phyloP scores from a whole-genome alignment of 768 basidiomycete genomes.

The Hygrocybe punicea region DNA sequence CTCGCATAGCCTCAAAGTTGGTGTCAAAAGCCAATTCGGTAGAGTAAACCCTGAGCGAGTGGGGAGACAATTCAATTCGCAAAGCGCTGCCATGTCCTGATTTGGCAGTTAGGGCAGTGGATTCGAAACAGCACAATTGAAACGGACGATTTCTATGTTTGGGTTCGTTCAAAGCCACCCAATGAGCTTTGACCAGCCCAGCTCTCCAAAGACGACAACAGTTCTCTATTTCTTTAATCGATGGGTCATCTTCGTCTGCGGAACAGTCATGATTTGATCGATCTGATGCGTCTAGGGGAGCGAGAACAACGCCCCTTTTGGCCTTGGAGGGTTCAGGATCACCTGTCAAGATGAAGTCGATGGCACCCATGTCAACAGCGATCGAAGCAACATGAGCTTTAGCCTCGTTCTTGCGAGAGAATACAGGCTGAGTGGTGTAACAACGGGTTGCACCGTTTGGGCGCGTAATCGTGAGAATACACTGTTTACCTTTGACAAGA shows the following conservation, averaged over 20 bases:
- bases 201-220: slow-evolving; percentile 56
- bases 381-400: slow-evolving; percentile 49
- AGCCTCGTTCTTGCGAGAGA: slow-evolving; percentile 50
- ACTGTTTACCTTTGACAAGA: slow-evolving; percentile 48
- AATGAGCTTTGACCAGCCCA: slow-evolving; percentile 48
- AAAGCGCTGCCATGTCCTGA: slow-evolving; percentile 55
- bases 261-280: background rate
- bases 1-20: slow-evolving; percentile 44
- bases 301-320: slow-evolving; percentile 35
- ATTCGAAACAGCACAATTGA: background rate
- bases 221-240: slow-evolving; percentile 46
- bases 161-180: slow-evolving; percentile 49
- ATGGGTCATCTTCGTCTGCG: slow-evolving; percentile 4
- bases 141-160: slow-evolving; percentile 45
- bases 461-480: slow-evolving; percentile 58
- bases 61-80: slow-evolving; percentile 49
- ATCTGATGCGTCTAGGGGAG: slow-evolving; percentile 24
- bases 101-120: background rate
- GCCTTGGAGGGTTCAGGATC: slow-evolving; percentile 36
- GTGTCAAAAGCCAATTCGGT: slow-evolving; percentile 43
- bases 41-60: slow-evolving; percentile 51
- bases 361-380: slow-evolving; percentile 57
- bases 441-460: slow-evolving; percentile 50
- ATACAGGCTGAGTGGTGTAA: slow-evolving; percentile 49
- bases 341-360: slow-evolving; percentile 54